Percentiles rank a stretch among this genome's conserved stretches.
Evolutionary conservation across 2,329 filamentous ascomycete genomes (phyloP).

Genomic region (Hymenoscyphus fructigenus): DNA sequence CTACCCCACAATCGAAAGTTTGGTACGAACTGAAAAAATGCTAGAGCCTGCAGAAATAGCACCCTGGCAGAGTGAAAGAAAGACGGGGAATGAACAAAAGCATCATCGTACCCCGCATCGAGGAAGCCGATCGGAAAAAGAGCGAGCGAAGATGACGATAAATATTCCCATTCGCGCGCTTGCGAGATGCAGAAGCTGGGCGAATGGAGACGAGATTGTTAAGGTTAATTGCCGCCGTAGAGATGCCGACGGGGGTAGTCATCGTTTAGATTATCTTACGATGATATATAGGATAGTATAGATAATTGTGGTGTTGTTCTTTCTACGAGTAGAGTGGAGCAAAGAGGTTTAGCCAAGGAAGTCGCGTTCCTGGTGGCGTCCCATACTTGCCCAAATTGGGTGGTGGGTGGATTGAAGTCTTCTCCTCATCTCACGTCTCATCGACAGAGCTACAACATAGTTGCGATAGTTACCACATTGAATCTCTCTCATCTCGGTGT

Average conservation of each 20-base stretch:
- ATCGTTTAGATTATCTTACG: neutral
- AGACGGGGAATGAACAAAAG: neutral
- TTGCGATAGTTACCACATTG: neutral
- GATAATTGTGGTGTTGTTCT: neutral
- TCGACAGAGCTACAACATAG: neutral
- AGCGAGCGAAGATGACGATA: neutral
- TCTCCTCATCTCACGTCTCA: neutral
- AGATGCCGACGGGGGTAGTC: neutral
- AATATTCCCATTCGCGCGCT: conserved; percentile 5
- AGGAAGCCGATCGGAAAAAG: neutral
- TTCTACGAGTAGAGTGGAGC: too few species aligned
- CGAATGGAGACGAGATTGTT: neutral
- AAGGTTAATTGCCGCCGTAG: neutral
- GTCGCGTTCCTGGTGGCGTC: too few species aligned
- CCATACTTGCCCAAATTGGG: too few species aligned
- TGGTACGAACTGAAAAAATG: neutral
- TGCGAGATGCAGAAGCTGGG: neutral
- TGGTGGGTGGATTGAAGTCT: too few species aligned
- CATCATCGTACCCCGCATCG: neutral
- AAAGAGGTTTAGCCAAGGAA: too few species aligned
- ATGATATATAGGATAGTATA: neutral
- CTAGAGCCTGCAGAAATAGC: neutral
- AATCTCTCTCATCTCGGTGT: neutral
- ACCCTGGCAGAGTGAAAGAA: neutral
- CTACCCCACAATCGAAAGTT: neutral